Conservation (phyloP, 129 eudicot genomes). For the Cynara cardunculus region DNA sequence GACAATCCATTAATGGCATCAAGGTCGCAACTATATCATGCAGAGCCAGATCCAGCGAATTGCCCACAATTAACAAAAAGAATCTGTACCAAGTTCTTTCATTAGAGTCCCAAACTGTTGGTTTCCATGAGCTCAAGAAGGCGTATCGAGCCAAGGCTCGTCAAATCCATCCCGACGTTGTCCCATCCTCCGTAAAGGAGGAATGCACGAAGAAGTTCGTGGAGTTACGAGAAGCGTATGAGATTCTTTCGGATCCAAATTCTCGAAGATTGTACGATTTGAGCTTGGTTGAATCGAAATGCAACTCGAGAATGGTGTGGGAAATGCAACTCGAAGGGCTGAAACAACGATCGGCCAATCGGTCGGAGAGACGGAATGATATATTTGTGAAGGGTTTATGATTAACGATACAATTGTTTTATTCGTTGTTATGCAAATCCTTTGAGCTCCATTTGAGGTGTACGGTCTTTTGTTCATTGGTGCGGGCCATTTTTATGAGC, state of each 20-base stretch:
- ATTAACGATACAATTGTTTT: background rate
- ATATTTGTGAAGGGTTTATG: conserved; percentile 4
- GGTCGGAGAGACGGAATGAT: conserved; percentile 23
- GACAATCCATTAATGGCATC: background rate
- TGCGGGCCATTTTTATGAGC: background rate
- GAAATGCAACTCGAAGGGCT: conserved; percentile 52
- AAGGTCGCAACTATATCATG: conserved; percentile 19
- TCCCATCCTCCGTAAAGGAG: conserved; percentile 30
- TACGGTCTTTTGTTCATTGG: background rate
- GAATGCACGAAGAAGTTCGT: conserved; percentile 44
- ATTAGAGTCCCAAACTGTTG: conserved; percentile 23
- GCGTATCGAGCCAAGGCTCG: conserved; percentile 57
- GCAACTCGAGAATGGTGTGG: conserved; percentile 33
- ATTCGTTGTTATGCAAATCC: background rate
- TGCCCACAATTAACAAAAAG: conserved; percentile 20
- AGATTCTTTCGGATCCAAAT: conserved; percentile 56
- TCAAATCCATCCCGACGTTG: conserved; percentile 49
- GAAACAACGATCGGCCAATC: conserved; percentile 23
- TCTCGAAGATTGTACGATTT: conserved; percentile 42
- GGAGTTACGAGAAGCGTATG: conserved; percentile 53
- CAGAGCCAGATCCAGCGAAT: conserved; percentile 13
- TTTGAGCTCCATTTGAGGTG: background rate
- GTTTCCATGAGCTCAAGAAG: conserved; percentile 48
- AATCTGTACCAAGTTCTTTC: conserved; percentile 36
- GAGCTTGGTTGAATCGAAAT: conserved; percentile 20